Base-by-base conservation (phyloP, 148 eudicot genomes). In the Amaranthus palmeri region DNA sequence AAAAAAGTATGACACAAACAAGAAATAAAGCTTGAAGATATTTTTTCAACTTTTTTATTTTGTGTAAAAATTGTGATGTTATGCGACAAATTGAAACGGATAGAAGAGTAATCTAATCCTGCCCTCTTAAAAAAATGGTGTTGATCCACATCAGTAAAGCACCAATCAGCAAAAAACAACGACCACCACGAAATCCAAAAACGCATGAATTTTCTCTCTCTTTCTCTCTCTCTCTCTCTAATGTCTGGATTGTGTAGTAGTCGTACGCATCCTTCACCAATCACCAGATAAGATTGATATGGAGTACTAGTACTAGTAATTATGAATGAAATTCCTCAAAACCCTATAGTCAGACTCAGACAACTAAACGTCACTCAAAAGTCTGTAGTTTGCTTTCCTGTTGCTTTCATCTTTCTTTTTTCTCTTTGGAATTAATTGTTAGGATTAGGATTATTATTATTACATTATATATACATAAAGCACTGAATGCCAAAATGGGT, bases 401-500 rank as follows among this genome's bases (percentile, higher is more conserved):
- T 41, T 14, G 7, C 18, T 53, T 40, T 42, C 57, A n/a, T 51
- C 52, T 25, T 52, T 25, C 45, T 52, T 25, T 25, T 11, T 15
- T 1, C 17, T 4, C 17, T 18, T 48, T 6, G 36, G 36, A 18
- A 58, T 15, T 15, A 59, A 6, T 17, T 59, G 8, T 9, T 17
- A n/a, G 12, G 40, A 43, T 63, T 14, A 4, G 43, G 10, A 5
- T 3, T 15, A 46, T 46, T 6, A 54, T 8, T n/a, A n/a, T n/a
- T n/a, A n/a, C n/a, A n/a, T 0, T 25, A 25, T 55, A 55, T 8
- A 11, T 8, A 57, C 25, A 15, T 25, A 51, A 36, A 0, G 8
- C 11, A 49, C 6, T 0, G 45, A 56, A 6, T 44, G 41, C 36
- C 36, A 25, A 67, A 59, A 85, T 83, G 88, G 78, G 65, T 52